These are phyloP conservation scores for Rhizoctonia solani DNA, from an alignment of 1,284 basidiomycete species.

Conservation along the genomic window DNA sequence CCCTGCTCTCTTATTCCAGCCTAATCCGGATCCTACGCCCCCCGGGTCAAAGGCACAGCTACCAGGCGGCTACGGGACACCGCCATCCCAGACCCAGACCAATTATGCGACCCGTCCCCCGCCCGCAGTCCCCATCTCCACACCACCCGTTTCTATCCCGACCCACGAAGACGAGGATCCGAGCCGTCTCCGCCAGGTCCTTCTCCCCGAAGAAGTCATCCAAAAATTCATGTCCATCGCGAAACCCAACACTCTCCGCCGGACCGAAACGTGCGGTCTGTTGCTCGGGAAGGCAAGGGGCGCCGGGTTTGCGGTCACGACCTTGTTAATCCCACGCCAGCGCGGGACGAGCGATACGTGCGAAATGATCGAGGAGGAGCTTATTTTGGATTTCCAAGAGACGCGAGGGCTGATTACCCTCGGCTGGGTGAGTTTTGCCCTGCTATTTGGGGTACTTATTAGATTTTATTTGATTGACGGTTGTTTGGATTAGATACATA, in stretches of 20 bases:
- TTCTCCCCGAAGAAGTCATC: constrained; percentile 68
- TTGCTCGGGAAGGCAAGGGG: constrained; percentile 62
- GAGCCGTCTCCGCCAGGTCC: constrained; percentile 25
- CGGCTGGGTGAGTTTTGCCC: constrained; percentile 71
- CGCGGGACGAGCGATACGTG: constrained; percentile 85
- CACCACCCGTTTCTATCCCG: not conserved
- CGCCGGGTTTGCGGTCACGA: constrained; percentile 68
- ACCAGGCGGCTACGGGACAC: constrained; percentile 41
- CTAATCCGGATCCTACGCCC: constrained; percentile 37
- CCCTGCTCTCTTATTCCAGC: constrained; percentile 42
- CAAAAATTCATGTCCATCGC: constrained; percentile 73
- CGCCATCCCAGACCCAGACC: constrained; percentile 35
- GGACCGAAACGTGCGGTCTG: constrained; percentile 68
- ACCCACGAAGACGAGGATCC: not conserved
- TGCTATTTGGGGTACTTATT: not conserved
- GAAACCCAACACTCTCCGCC: constrained; percentile 59
- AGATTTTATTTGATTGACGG: constrained; percentile 18
- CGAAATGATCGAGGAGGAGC: constrained; percentile 84
- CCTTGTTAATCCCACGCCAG: constrained; percentile 80
- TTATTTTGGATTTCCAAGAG: constrained; percentile 82
- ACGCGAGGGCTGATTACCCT: constrained; percentile 73
- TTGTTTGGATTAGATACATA: constrained; percentile 82
- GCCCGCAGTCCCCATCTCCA: not conserved
- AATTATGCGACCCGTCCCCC: constrained; percentile 30
- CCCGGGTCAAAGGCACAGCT: constrained; percentile 39